Percentiles rank a stretch among this genome's conserved stretches.
phyloP scores from a whole-genome alignment of 2,329 filamentous ascomycete genomes.

The Fusarium drepaniforme region DNA sequence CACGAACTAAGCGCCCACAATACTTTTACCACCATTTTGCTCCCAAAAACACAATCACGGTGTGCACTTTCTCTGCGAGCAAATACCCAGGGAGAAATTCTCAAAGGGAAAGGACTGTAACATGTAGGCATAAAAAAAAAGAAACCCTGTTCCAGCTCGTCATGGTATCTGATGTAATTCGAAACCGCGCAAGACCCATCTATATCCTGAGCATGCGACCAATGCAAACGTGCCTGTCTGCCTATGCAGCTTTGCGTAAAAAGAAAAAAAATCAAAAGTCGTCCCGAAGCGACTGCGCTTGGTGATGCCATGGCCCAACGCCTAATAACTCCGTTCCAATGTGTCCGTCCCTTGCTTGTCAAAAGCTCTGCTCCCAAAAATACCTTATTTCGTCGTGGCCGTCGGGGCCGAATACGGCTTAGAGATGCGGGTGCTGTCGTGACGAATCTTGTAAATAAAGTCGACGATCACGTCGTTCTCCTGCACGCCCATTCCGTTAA shows the following conservation, averaged over 20 bases:
- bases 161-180: slow-evolving; percentile 42
- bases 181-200: slow-evolving; percentile 30
- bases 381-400: slow-evolving; percentile 27
- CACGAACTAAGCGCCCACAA: neutral
- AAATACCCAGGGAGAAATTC: neutral
- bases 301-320: slow-evolving; percentile 23
- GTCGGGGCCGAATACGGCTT: slow-evolving; percentile 32
- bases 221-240: slow-evolving; percentile 32
- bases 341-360: slow-evolving; percentile 15
- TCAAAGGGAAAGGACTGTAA: neutral
- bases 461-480: slow-evolving; percentile 88
- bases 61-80: no score
- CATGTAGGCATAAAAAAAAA: slow-evolving; percentile 1
- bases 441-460: slow-evolving; percentile 76
- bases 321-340: slow-evolving; percentile 37
- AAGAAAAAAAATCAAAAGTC: slow-evolving; percentile 1
- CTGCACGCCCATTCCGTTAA: slow-evolving; percentile 82
- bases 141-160: slow-evolving; percentile 23
- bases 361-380: slow-evolving; percentile 6
- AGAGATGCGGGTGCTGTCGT: slow-evolving; percentile 46
- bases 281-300: slow-evolving; percentile 21
- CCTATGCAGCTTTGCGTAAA: slow-evolving; percentile 23
- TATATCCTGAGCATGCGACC: slow-evolving; percentile 23
- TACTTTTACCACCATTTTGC: neutral
- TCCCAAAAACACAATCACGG: neutral